Base-by-base conservation (phyloP, 495 filamentous ascomycete species). In the Tuber brumale region DNA sequence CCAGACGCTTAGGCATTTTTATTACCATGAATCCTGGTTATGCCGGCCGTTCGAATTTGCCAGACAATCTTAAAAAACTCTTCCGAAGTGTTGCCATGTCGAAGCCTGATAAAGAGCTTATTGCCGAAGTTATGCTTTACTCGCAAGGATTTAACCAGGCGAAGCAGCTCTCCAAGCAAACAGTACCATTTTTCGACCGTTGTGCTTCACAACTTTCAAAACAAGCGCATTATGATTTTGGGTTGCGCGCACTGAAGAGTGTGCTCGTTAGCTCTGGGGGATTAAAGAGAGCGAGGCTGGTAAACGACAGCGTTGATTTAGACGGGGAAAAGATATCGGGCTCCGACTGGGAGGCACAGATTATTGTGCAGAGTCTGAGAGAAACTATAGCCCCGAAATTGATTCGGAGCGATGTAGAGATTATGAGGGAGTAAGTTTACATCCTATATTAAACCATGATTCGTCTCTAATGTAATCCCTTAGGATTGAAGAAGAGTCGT, bases 21-120 rank as follows among this genome's bases (percentile, higher is more conserved):
- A 98, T 99, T 84, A 99, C 95, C 45, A 99, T 99, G 95, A 99
- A 99, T 85, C 95, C 95, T 80, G 95, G 95, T 35, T 99, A 99
- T 87, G 95, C 95, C 57, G 95, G 95, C 72, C 91, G 95, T 83
- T 99, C 95, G 45, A 99, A 98, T 84, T 85, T 99, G 80, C 95
- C 95, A 1, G 95, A 99, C 85, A 99, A 99, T 83, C 84, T 99
- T 84, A 99, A 99, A 88, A 99, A 99, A 85, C 87, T 99, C 35
- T 99, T 99, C 89, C 89, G 95, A 80, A 98, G 96, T 82, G 95
- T 99, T 70, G 95, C 95, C 61, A 99, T 99, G 95, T 98, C 96
- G 14, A 97, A 98, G 84, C 95, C 95, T 0, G 95, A 99, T 86
- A 99, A 99, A 84, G 95, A 99, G 84, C 92, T 98, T 77, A 99